Conservation (phyloP, 2,329 filamentous ascomycete genomes). For the Paraconiothyrium brasiliense region DNA sequence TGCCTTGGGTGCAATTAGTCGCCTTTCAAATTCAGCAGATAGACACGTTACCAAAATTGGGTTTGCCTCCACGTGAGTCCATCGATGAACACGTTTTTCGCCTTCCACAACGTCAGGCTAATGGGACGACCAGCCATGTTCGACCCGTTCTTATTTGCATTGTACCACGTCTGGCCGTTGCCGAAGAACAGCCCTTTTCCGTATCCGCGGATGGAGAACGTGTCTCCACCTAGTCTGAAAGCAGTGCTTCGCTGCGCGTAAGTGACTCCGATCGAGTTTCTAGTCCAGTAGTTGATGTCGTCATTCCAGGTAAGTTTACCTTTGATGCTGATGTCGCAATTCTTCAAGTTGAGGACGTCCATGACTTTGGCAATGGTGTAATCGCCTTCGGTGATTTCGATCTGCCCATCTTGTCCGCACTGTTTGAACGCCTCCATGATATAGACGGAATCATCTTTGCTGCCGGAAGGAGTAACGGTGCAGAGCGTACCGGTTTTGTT, state of each 20-base stretch:
- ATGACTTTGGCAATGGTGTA: constrained; percentile 42
- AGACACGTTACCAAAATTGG: constrained; percentile 57
- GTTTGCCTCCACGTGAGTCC: constrained; percentile 55
- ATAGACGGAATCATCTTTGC: constrained; percentile 32
- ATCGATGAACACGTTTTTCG: constrained; percentile 57
- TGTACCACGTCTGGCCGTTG: constrained; percentile 46
- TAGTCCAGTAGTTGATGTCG: constrained; percentile 39
- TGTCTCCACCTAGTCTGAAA: constrained; percentile 35
- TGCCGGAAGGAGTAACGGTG: constrained; percentile 33
- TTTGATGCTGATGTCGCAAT: constrained; percentile 39
- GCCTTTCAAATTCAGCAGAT: background rate
- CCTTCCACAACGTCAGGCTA: constrained; percentile 57
- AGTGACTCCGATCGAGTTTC: constrained; percentile 33
- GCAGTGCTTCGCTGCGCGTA: constrained; percentile 35
- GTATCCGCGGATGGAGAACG: constrained; percentile 35
- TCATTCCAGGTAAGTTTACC: constrained; percentile 39
- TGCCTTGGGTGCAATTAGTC: constrained; percentile 38
- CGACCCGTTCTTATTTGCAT: constrained; percentile 53
- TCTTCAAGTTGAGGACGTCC: constrained; percentile 35
- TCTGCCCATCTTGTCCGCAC: constrained; percentile 38
- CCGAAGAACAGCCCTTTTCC: constrained; percentile 38
- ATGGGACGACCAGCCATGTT: constrained; percentile 59
- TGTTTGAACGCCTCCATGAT: constrained; percentile 42
- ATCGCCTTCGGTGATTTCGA: constrained; percentile 34
- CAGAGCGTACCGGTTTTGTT: constrained; percentile 34